Evolutionary conservation across 2,329 filamentous ascomycete species (phyloP), one percentile per base, ranked within the genome.

Genomic region (Knufia fluminis): DNA sequence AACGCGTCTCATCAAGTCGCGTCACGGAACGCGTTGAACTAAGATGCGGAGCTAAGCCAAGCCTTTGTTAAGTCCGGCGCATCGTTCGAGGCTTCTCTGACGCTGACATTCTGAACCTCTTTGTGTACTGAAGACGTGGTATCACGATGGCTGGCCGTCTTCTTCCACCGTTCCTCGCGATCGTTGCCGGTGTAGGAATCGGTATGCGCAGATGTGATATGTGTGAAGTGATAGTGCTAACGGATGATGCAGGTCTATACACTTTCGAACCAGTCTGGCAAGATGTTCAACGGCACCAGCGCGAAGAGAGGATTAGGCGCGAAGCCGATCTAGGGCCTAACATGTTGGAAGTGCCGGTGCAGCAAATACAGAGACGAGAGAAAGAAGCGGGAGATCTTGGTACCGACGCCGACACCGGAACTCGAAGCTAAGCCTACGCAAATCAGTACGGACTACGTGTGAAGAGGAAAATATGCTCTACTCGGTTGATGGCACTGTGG

Each of bases 201-300:
- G 49, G 49, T 51, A 46, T 24, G 43, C 20, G 31, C 17, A 28
- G 14, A 7, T 43, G 9, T 28, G 9, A 7, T 17, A 2, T 10
- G 26, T 38, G n/a, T 31, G 4, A 14, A 6, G 23, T 8, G 20
- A 16, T 10, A 12, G 2, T 16, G n/a, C 19, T 39, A 16, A 14
- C 24, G 36, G 10, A 12, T n/a, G n/a, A n/a, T 24, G 19, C 46
- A 48, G 45, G 45, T 22, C 36, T 23, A 40, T 53, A 49, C 43
- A 36, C 41, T 10, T 40, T 32, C 44, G 19, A 32, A 35, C 53
- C 50, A 35, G 44, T 43, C 40, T 52, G 52, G 48, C 45, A 70
- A 48, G 49, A 49, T 4, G 4, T 8, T 36, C n/a, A 8, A 14
- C 33, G 4, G 33, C 6, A 17, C 7, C 6, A 36, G 16, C 33